These are phyloP conservation scores for Pseudophaeomoniella oleicola DNA, from an alignment of 2,329 filamentous ascomycete species.

Conservation along the genomic window DNA sequence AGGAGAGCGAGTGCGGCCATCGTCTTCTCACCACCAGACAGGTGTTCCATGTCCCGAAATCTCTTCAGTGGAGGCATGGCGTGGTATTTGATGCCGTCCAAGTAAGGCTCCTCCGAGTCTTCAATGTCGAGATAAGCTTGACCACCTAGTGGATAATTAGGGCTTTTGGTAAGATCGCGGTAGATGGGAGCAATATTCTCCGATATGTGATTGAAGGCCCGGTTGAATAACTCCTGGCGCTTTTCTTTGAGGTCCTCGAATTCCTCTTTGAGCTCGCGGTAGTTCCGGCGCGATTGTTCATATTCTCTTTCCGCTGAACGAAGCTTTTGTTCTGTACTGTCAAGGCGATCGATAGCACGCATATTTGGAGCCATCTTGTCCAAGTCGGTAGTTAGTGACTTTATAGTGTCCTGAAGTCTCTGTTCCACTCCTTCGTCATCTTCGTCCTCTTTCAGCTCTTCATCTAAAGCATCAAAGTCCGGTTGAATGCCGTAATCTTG, in stretches of 20 bases:
- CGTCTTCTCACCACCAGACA: conserved; percentile 95
- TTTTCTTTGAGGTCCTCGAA: conserved; percentile 72
- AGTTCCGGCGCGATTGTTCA: conserved; percentile 62
- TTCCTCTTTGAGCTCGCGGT: conserved; percentile 61
- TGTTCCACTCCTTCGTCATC: conserved; percentile 59
- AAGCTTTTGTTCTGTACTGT: conserved; percentile 69
- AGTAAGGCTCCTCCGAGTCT: conserved; percentile 90
- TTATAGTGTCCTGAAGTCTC: conserved; percentile 62
- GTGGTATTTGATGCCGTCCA: conserved; percentile 93
- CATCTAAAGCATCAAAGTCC: conserved; percentile 68
- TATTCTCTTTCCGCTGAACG: conserved; percentile 79
- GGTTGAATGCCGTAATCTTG: conserved; percentile 87
- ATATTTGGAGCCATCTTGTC: conserved; percentile 96
- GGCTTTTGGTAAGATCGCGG: conserved; percentile 80
- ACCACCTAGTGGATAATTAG: conserved; percentile 86
- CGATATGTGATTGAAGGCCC: conserved; percentile 86
- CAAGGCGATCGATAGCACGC: conserved; percentile 82
- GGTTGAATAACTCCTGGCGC: conserved; percentile 84
- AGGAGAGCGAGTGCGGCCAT: conserved; percentile 94
- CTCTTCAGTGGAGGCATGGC: conserved; percentile 97
- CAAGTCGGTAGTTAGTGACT: conserved; percentile 58
- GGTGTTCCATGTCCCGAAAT: conserved; percentile 97
- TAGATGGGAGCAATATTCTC: conserved; percentile 91
- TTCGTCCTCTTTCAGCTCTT: conserved; percentile 68
- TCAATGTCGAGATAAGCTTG: conserved; percentile 82